A percentile compares a stretch with the other conserved stretches of the same genome.
Evolutionary conservation across 306 rosid species (phyloP).

Genomic region (Glycine tomentella): DNA sequence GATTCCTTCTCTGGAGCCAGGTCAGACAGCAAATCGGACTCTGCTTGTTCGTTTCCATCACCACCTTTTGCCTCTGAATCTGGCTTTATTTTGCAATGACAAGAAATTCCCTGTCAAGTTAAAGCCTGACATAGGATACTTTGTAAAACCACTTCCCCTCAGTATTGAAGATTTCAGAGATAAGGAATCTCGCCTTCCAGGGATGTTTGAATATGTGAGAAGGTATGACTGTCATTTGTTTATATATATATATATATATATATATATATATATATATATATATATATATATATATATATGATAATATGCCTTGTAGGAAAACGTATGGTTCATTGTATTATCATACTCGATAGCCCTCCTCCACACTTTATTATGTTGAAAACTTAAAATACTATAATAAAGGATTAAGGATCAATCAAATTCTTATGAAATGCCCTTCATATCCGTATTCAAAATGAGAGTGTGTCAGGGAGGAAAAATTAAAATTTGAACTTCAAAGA

Average conservation of each 20-base stretch:
- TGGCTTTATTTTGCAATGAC: slow-evolving; percentile 78
- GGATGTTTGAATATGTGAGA: slow-evolving; percentile 92
- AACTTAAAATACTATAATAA: slow-evolving; percentile 2
- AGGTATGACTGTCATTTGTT: slow-evolving; percentile 62
- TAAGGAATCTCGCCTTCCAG: slow-evolving; percentile 82
- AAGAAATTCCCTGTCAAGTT: slow-evolving; percentile 73
- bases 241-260: slow-evolving; percentile 2
- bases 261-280: no score
- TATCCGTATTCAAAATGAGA: slow-evolving; percentile 9
- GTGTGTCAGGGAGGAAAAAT: no score
- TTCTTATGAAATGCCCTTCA: slow-evolving; percentile 26
- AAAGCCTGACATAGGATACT: slow-evolving; percentile 94
- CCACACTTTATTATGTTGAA: not conserved
- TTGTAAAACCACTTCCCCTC: slow-evolving; percentile 75
- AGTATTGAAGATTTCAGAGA: slow-evolving; percentile 66
- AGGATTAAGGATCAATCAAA: not conserved
- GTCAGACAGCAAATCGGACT: slow-evolving; percentile 64
- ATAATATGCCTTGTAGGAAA: slow-evolving; percentile 22
- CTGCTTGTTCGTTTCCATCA: slow-evolving; percentile 87
- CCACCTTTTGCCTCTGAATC: slow-evolving; percentile 90
- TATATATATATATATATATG: no score
- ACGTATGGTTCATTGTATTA: not conserved
- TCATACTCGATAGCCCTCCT: not conserved
- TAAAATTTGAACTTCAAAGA: no score
- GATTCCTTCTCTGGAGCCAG: slow-evolving; percentile 79